These are phyloP conservation scores for Hyaloscypha variabilis DNA, from an alignment of 495 filamentous ascomycete genomes.

Conservation along the genomic window DNA sequence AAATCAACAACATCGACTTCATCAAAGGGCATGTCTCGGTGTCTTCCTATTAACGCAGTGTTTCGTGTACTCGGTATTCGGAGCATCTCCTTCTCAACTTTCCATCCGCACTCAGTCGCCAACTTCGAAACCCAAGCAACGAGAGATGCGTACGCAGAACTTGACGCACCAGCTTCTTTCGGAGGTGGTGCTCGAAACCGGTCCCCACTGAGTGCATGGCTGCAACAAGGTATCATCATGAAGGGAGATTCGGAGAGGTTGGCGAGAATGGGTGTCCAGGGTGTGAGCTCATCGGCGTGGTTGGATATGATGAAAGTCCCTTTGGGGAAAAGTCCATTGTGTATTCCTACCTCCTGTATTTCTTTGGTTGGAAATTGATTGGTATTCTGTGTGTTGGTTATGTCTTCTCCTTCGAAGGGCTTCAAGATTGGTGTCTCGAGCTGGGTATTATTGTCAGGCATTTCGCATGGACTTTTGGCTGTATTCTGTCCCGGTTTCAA, in stretches of 20 bases:
- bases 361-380: constrained; percentile 23
- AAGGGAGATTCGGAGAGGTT: constrained; percentile 75
- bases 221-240: constrained; percentile 93
- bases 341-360: constrained; percentile 40
- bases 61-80: constrained; percentile 92
- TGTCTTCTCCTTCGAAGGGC: background rate
- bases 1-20: constrained; percentile 35
- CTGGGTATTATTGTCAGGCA: background rate
- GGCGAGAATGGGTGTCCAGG: constrained; percentile 92
- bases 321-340: constrained; percentile 71
- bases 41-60: constrained; percentile 71
- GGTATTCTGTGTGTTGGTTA: background rate
- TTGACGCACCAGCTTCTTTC: constrained; percentile 34
- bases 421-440: background rate
- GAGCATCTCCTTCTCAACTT: constrained; percentile 76
- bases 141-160: constrained; percentile 71
- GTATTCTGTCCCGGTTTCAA: background rate
- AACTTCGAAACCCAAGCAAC: constrained; percentile 70
- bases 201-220: constrained; percentile 78
- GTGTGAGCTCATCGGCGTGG: constrained; percentile 92
- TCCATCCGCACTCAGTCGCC: constrained; percentile 70
- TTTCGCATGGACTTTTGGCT: background rate
- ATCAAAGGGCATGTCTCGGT: constrained; percentile 29
- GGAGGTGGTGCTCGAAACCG: constrained; percentile 65
- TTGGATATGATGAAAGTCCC: constrained; percentile 95